Conservation (phyloP, 2,329 filamentous ascomycete genomes). For the Phyllosticta citriasiana region DNA sequence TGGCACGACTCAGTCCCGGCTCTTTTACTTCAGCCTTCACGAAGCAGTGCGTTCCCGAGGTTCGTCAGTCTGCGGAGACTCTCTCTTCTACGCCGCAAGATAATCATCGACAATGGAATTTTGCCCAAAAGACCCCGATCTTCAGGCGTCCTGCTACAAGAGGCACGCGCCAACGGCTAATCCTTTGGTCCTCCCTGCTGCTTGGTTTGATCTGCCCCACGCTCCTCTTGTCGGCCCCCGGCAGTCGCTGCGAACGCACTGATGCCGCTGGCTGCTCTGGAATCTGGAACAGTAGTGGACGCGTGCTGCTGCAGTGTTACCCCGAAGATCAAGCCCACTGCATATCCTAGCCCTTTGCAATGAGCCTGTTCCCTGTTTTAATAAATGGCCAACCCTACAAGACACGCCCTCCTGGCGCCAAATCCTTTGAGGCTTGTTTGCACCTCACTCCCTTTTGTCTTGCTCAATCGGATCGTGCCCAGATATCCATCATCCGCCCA, state of each 20-base stretch:
- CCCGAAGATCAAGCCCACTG: neutral
- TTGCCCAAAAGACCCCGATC: neutral
- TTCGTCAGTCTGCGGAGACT: neutral
- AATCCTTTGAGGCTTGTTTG: neutral
- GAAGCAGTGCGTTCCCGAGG: neutral
- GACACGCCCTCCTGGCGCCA: neutral
- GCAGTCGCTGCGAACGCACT: neutral
- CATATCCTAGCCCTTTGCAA: neutral
- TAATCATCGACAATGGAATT: neutral
- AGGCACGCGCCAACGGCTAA: neutral
- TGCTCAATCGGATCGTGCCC: neutral
- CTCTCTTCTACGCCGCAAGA: neutral
- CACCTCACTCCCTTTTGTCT: neutral
- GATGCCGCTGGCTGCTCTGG: neutral
- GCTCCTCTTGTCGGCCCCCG: neutral
- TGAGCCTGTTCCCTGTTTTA: neutral
- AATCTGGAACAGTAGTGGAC: neutral
- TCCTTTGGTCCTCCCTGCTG: neutral
- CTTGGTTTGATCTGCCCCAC: neutral
- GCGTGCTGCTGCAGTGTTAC: neutral
- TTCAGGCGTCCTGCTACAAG: neutral
- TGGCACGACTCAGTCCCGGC: neutral
- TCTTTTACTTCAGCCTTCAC: neutral
- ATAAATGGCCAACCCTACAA: neutral
- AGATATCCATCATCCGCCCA: neutral